Base-by-base conservation (phyloP, 768 basidiomycete species). In the Boletus barrowsii region DNA sequence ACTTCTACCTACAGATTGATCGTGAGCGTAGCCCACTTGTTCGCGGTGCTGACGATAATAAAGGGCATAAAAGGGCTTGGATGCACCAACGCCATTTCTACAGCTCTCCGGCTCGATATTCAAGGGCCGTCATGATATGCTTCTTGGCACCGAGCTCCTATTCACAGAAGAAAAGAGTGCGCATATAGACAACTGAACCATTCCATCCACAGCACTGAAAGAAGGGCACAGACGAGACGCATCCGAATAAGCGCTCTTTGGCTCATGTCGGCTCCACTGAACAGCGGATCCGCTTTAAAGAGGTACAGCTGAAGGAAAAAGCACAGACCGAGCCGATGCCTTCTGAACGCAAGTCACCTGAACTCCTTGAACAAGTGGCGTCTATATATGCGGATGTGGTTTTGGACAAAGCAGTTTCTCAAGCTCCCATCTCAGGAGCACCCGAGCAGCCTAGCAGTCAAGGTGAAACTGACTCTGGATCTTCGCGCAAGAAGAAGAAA, bases 61-160 rank as follows among this genome's bases (percentile, higher is more conserved):
- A 24, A 33, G 11, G 17, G 20, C 33, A 41, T 26, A 24, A 15
- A 59, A 88, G 90, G 90, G 89, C 2, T 67, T 92, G 22, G 88
- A 93, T 63, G 87, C 87, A 0, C 81, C 87, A 0, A 86, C 82
- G 0, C 90, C 90, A 0, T 90, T 83, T 59, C 68, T 93, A 20
- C 90, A 93, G 59, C 75, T 92, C 1, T 84, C 86, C 5, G 88
- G 89, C 3, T 86, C 87, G 1, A 76, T 90, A 18, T 77, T 91
- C 57, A 84, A 84, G 67, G 90, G 90, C 1, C 72, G 76, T 36
- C 83, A 90, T 55, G 82, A 87, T 52, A 64, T 74, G 17, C 75
- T 92, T 4, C 72, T 92, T 3, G 90, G 90, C 3, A 87, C 87
- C 0, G 90, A 93, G 62, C 70, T 93, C 24, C 63, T 92, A 18